Base-by-base conservation (phyloP, 192 early-diverging fungal species). In the Cladochytrium replicatum region DNA sequence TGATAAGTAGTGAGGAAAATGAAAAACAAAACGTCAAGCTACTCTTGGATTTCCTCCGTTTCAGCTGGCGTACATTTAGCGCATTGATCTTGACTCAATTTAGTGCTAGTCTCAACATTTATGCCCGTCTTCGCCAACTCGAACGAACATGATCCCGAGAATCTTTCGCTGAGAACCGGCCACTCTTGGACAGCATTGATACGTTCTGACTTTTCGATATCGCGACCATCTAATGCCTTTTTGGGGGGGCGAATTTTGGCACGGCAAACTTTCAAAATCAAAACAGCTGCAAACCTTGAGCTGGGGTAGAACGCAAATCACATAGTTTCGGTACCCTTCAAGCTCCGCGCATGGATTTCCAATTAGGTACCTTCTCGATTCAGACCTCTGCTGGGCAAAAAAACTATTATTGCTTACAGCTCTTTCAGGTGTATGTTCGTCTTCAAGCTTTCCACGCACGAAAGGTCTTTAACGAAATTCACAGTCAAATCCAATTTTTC, bases 401-500 rank as follows among this genome's bases (percentile, higher is more conserved):
- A 40, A 32, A n/a, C 6, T 4, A 34, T 0, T 7, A 27, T 27
- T 58, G 43, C 65, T 4, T 43, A 77, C 71, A 80, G 57, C 29
- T 80, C 71, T 44, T 53, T 26, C 41, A 80, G 51, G 22, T 52
- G 29, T 19, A 52, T 52, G 44, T 71, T 72, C 6, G 37, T 29
- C 27, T 58, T 63, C 23, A 80, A 45, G 9, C 37, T 44, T 46
- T 67, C 68, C 25, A 80, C 54, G 46, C 55, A 60, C 13, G 70
- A 24, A 21, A 71, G 62, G 49, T 80, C 63, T 21, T 66, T 63
- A 2, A 80, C 59, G 50, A 80, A 80, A 46, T 80, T 80, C 32
- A 80, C 74, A 9, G 77, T 80, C 54, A 80, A 52, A 41, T 78
- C 76, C 9, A 78, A 54, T 42, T 78, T 80, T 19, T 50, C 46